These are phyloP conservation scores for Paecilomyces sp. DNA, from an alignment of 2,329 filamentous ascomycete species.

Conservation along the genomic window DNA sequence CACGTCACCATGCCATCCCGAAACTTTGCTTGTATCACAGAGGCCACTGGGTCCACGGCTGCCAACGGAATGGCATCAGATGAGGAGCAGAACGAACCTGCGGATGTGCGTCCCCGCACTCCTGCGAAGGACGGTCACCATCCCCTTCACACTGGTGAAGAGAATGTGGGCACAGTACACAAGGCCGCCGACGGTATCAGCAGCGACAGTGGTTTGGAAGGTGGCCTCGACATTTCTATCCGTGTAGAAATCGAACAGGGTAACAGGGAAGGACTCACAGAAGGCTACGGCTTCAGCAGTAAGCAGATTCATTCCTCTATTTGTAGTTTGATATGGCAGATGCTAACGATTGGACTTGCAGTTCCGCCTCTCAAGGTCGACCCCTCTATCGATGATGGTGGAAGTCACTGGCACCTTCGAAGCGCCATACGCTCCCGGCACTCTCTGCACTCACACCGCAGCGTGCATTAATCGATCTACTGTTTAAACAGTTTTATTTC, in stretches of 20 bases:
- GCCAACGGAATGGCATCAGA: slow-evolving; percentile 3
- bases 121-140: slow-evolving; percentile 57
- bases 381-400: neutral
- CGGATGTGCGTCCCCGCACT: slow-evolving; percentile 18
- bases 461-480: neutral
- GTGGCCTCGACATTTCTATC: slow-evolving; percentile 39
- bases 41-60: slow-evolving; percentile 31
- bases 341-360: neutral
- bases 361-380: neutral
- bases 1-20: slow-evolving; percentile 73
- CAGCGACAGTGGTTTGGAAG: slow-evolving; percentile 27
- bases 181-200: slow-evolving; percentile 54
- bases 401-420: neutral
- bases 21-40: slow-evolving; percentile 58
- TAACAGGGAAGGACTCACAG: slow-evolving; percentile 32
- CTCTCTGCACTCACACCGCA: neutral
- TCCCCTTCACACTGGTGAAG: slow-evolving; percentile 68
- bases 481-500: neutral
- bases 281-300: slow-evolving; percentile 45
- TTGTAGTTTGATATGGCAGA: neutral
- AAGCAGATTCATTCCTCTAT: slow-evolving; percentile 15
- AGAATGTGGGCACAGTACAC: slow-evolving; percentile 70
- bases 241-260: slow-evolving; percentile 41
- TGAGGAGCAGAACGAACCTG: slow-evolving; percentile 11
- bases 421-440: neutral